Conservation (phyloP, 169 alveolate species). For the Eimeria praecox region DNA sequence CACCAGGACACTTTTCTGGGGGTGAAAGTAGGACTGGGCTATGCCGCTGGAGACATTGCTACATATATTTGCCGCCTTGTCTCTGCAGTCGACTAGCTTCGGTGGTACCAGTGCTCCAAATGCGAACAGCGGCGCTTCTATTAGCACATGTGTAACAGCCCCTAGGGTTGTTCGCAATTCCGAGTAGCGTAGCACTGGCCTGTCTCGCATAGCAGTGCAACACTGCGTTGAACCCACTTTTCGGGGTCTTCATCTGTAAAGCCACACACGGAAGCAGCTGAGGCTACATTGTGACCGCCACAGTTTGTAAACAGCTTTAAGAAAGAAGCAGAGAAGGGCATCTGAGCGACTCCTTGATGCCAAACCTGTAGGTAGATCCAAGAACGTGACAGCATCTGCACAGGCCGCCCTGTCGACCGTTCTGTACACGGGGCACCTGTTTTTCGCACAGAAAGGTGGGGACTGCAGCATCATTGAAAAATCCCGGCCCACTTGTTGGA, state of each 20-base stretch:
- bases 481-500: background rate
- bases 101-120: background rate
- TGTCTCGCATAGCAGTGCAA: slow-evolving; percentile 53
- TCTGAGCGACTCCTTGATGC: background rate
- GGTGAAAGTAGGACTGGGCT: background rate
- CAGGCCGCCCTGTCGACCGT: slow-evolving; percentile 53
- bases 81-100: background rate
- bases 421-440: slow-evolving; percentile 76
- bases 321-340: background rate
- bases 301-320: background rate
- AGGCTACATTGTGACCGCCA: background rate
- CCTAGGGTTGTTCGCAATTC: background rate
- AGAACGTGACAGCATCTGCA: slow-evolving; percentile 47
- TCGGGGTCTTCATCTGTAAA: slow-evolving; percentile 63
- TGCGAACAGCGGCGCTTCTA: background rate
- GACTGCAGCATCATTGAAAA: background rate
- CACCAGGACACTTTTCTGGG: background rate
- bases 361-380: slow-evolving; percentile 63
- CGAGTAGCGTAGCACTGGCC: slow-evolving; percentile 8
- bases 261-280: background rate
- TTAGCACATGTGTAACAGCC: background rate
- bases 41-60: background rate
- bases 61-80: background rate
- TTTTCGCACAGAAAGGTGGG: background rate
- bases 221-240: slow-evolving; percentile 76